Conservation (phyloP, 805 yeast species). For the Scheffersomyces ergatensis region DNA sequence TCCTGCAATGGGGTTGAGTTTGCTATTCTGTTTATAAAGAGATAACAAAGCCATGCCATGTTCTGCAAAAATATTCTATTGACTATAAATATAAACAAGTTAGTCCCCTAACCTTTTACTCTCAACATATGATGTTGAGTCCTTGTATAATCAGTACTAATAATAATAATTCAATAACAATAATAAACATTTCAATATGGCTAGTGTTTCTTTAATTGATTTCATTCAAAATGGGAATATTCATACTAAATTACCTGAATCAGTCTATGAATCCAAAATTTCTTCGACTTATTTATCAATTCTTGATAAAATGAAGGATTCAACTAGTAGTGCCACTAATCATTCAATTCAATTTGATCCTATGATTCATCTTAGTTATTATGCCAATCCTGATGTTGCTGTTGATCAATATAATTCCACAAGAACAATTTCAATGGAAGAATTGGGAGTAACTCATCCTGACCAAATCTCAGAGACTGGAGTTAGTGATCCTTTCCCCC, state of each 20-base stretch:
- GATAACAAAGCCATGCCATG: too few relatives aligned
- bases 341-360: conserved; percentile 29
- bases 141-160: too few relatives aligned
- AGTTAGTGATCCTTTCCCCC: conserved; percentile 58
- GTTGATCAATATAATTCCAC: conserved; percentile 18
- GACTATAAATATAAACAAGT: too few relatives aligned
- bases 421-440: conserved; percentile 41
- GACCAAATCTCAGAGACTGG: conserved; percentile 55
- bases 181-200: conserved; percentile 19
- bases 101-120: too few relatives aligned
- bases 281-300: conserved; percentile 23
- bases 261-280: conserved; percentile 29
- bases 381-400: conserved; percentile 13
- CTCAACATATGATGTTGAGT: too few relatives aligned
- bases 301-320: neutral
- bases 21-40: too few relatives aligned
- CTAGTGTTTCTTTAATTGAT: conserved; percentile 27
- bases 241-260: conserved; percentile 31
- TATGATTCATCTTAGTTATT: conserved; percentile 25
- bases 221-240: conserved; percentile 34
- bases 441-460: conserved; percentile 44
- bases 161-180: too few relatives aligned
- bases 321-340: conserved; percentile 1
- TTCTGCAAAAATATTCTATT: too few relatives aligned
- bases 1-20: too few relatives aligned